phyloP scores from a whole-genome alignment of 306 rosid species.

The Myrica gale region DNA sequence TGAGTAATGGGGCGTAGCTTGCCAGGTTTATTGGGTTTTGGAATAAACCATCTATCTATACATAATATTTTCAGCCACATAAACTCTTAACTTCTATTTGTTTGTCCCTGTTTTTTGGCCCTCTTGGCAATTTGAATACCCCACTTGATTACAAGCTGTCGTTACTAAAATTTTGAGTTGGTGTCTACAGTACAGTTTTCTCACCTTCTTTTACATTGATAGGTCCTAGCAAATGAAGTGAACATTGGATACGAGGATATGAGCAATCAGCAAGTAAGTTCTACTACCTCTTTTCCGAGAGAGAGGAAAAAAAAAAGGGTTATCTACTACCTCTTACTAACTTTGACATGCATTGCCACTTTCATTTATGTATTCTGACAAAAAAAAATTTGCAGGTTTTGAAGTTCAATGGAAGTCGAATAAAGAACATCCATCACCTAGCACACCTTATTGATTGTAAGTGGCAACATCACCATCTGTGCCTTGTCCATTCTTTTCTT shows the following conservation, averaged over 20 bases:
- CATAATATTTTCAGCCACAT: no score
- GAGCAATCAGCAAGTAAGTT: constrained; percentile 90
- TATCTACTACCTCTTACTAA: neutral
- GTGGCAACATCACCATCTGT: constrained; percentile 27
- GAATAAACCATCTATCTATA: no score
- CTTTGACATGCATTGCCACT: constrained; percentile 4
- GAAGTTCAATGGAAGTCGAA: constrained; percentile 72
- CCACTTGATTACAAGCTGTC: neutral
- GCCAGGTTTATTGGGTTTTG: no score
- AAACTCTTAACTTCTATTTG: no score
- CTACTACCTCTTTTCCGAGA: neutral
- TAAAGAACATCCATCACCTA: constrained; percentile 81
- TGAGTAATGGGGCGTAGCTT: no score
- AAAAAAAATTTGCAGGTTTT: constrained; percentile 55
- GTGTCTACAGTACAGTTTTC: constrained; percentile 1
- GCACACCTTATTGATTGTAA: constrained; percentile 88
- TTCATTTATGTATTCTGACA: constrained; percentile 1
- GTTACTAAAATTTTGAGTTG: neutral
- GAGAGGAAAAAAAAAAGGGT: neutral
- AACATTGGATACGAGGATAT: constrained; percentile 94
- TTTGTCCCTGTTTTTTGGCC: no score
- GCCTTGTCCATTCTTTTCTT: constrained; percentile 2
- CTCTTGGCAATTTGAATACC: neutral
- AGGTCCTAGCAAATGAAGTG: constrained; percentile 89
- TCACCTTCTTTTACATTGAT: constrained; percentile 14